These are phyloP conservation scores for Sungouiella thailandica DNA, from an alignment of 805 yeast species.

Conservation along the genomic window DNA sequence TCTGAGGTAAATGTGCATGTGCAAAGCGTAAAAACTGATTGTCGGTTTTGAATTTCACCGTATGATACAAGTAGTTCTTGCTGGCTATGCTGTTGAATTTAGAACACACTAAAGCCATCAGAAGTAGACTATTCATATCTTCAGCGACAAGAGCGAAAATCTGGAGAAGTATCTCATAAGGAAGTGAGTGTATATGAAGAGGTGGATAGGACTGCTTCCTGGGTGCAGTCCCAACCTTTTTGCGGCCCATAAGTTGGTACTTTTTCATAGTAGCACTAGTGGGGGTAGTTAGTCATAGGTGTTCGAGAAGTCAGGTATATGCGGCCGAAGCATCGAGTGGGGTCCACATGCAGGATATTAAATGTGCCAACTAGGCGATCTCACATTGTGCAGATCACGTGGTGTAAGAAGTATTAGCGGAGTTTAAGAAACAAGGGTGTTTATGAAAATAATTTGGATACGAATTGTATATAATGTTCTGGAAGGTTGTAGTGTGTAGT, in stretches of 20 bases:
- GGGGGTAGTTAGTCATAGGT: not conserved
- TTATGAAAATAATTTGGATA: too few species aligned
- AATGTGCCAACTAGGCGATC: too few species aligned
- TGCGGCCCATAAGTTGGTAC: conserved; percentile 40
- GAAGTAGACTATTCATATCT: conserved; percentile 11
- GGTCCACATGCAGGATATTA: too few species aligned
- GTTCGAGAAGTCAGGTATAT: not conserved
- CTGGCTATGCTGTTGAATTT: conserved; percentile 32
- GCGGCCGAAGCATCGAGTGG: not conserved
- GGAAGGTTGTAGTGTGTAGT: too few species aligned
- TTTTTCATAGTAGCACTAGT: conserved; percentile 26
- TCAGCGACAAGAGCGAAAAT: conserved; percentile 25
- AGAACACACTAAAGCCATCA: conserved; percentile 29
- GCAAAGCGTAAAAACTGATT: conserved; percentile 32
- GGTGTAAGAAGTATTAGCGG: too few species aligned
- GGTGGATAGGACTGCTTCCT: conserved; percentile 19
- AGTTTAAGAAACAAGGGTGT: too few species aligned
- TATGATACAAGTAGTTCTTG: conserved; percentile 33
- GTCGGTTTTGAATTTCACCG: conserved; percentile 21
- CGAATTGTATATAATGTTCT: too few species aligned
- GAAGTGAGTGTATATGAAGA: conserved; percentile 35
- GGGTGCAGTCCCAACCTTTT: conserved; percentile 3
- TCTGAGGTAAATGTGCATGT: conserved; percentile 26
- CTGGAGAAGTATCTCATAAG: conserved; percentile 38
- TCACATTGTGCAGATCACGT: too few species aligned